Evolutionary conservation across 1,284 basidiomycete species (phyloP).

Genomic region (Trichosporon ovoides): DNA sequence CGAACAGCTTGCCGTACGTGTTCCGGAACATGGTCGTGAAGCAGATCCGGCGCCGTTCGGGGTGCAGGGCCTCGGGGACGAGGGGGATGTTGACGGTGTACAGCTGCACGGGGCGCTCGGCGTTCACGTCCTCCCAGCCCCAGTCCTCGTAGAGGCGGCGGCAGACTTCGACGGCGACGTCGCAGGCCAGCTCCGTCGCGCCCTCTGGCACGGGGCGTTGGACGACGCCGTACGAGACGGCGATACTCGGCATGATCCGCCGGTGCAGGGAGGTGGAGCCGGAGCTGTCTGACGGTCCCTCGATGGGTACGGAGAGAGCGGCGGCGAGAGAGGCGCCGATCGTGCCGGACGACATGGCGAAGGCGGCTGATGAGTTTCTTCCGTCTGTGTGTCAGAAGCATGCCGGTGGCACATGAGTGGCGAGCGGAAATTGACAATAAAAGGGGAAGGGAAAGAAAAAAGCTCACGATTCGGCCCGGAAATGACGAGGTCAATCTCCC

Average conservation of each 20-base stretch:
- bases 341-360: constrained; percentile 81
- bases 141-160: constrained; percentile 70
- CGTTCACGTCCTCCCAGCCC: constrained; percentile 57
- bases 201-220: constrained; percentile 60
- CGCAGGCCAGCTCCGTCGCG: constrained; percentile 64
- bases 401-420: too few species aligned
- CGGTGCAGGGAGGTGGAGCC: constrained; percentile 30
- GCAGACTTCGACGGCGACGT: constrained; percentile 63
- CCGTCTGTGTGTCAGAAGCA: constrained; percentile 51
- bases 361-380: constrained; percentile 75
- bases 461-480: constrained; percentile 52
- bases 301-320: constrained; percentile 71
- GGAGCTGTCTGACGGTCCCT: constrained; percentile 63
- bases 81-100: constrained; percentile 48
- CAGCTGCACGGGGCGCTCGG: constrained; percentile 29
- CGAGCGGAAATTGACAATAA: too few species aligned
- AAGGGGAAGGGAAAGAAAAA: too few species aligned
- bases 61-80: constrained; percentile 33
- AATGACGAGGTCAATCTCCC: constrained; percentile 70
- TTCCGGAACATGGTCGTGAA: constrained; percentile 49
- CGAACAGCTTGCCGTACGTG: constrained; percentile 46
- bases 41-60: constrained; percentile 32
- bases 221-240: constrained; percentile 79
- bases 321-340: constrained; percentile 85
- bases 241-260: constrained; percentile 57